Percentiles rank a stretch among this genome's conserved stretches.
Conservation (phyloP, 2,329 filamentous ascomycete genomes). For the Emergomyces orientalis region DNA sequence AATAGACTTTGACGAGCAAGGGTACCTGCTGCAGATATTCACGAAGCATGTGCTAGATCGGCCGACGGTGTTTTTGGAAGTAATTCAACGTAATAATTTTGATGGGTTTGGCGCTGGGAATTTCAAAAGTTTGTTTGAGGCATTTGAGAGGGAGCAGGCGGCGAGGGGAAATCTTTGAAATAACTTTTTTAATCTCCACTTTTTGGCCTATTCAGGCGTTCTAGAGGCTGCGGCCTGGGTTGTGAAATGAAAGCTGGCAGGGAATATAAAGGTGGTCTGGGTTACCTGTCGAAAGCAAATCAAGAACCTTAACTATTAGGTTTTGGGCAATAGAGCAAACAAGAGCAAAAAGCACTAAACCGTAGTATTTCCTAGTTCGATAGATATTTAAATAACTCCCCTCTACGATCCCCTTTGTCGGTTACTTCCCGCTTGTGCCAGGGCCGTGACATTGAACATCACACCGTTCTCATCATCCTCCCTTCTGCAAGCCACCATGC, state of each 20-base stretch:
- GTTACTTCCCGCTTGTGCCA: background rate
- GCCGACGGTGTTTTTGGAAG: slow-evolving; percentile 89
- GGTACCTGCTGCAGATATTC: slow-evolving; percentile 66
- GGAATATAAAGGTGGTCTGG: background rate
- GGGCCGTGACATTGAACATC: background rate
- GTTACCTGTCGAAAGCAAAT: no score
- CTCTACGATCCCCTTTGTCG: background rate
- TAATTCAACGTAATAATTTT: slow-evolving; percentile 82
- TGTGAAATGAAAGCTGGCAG: background rate
- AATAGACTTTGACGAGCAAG: slow-evolving; percentile 84
- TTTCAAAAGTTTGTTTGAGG: slow-evolving; percentile 87
- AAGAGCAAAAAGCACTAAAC: background rate
- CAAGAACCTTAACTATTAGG: no score
- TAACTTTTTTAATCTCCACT: background rate
- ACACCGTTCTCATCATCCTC: background rate
- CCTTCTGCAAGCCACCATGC: background rate
- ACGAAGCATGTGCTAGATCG: slow-evolving; percentile 79
- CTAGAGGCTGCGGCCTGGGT: background rate
- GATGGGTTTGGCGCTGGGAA: slow-evolving; percentile 86
- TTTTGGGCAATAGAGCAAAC: background rate
- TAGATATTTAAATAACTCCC: background rate
- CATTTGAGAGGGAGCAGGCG: slow-evolving; percentile 82
- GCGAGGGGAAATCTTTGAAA: slow-evolving; percentile 63
- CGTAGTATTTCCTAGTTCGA: background rate
- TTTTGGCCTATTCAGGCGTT: background rate